These are phyloP conservation scores for Kickxella alabastrina DNA, from an alignment of 192 early-diverging fungal species.

Conservation along the genomic window DNA sequence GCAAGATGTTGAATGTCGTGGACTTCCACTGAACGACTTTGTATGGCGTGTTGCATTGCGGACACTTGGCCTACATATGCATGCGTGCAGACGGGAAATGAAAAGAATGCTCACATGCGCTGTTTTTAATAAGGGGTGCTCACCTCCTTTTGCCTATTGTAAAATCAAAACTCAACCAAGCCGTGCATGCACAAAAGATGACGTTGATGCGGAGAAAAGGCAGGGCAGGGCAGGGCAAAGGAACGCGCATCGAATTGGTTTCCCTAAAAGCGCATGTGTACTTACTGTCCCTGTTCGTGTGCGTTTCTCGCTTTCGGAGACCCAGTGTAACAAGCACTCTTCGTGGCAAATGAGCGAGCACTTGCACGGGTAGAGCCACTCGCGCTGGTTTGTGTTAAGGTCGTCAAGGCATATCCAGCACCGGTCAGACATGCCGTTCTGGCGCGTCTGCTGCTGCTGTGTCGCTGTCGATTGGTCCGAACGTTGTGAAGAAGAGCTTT, in stretches of 20 bases:
- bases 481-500: no score
- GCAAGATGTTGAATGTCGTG: slow-evolving; percentile 50
- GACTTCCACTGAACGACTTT: slow-evolving; percentile 56
- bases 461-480: background rate
- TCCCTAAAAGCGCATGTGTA: no score
- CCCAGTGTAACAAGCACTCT: slow-evolving; percentile 73
- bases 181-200: background rate
- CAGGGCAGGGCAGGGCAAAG: no score
- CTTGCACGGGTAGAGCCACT: slow-evolving; percentile 68
- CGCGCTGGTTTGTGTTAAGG: slow-evolving; percentile 54
- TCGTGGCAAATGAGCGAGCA: slow-evolving; percentile 77
- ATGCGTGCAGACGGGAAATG: background rate
- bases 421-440: slow-evolving; percentile 12
- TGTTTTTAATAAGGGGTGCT: background rate
- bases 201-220: background rate
- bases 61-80: slow-evolving; percentile 59
- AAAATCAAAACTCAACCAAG: no score
- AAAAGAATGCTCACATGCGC: background rate
- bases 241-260: no score
- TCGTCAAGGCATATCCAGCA: slow-evolving; percentile 83
- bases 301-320: slow-evolving; percentile 59
- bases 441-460: background rate
- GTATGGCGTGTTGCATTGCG: slow-evolving; percentile 66
- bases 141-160: no score
- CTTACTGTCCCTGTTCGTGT: slow-evolving; percentile 39